Evolutionary conservation across 1,139 yeast genomes (phyloP).

Genomic region (Hansenula sp.): DNA sequence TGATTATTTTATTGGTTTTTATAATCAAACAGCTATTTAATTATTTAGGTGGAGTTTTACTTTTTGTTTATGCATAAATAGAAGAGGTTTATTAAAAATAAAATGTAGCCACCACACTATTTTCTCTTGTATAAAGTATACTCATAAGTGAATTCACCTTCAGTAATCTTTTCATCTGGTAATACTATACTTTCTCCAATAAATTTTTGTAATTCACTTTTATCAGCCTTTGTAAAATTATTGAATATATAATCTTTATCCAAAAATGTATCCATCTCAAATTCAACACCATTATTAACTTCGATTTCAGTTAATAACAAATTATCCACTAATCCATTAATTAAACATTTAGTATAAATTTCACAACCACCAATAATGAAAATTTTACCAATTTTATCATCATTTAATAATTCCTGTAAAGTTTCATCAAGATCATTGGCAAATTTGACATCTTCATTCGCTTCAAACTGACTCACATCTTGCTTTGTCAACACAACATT

Average conservation of each 20-base stretch:
- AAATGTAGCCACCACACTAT: no score
- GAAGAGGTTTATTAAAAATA: no score
- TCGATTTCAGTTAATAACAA: constrained; percentile 73
- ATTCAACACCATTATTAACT: constrained; percentile 24
- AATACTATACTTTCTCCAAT: constrained; percentile 10
- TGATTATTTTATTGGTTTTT: background rate
- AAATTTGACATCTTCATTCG: constrained; percentile 26
- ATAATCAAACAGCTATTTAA: no score
- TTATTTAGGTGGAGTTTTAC: no score
- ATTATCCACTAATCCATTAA: constrained; percentile 42
- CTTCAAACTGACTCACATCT: constrained; percentile 23
- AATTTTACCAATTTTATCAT: constrained; percentile 39
- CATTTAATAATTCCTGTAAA: constrained; percentile 24
- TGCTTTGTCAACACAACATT: constrained; percentile 71
- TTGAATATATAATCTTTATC: constrained; percentile 19
- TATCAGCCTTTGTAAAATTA: constrained; percentile 12
- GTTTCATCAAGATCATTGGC: constrained; percentile 47
- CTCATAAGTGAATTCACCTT: constrained; percentile 15
- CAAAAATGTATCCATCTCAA: constrained; percentile 64
- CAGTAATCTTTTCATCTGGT: constrained; percentile 5
- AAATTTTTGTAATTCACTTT: constrained; percentile 6
- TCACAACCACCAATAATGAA: constrained; percentile 95
- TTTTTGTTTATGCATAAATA: no score
- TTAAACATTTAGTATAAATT: constrained; percentile 57
- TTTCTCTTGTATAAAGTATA: constrained; percentile 16